Evolutionary conservation across 768 basidiomycete genomes (phyloP).

Genomic region (Sporobolomyces phaffii): DNA sequence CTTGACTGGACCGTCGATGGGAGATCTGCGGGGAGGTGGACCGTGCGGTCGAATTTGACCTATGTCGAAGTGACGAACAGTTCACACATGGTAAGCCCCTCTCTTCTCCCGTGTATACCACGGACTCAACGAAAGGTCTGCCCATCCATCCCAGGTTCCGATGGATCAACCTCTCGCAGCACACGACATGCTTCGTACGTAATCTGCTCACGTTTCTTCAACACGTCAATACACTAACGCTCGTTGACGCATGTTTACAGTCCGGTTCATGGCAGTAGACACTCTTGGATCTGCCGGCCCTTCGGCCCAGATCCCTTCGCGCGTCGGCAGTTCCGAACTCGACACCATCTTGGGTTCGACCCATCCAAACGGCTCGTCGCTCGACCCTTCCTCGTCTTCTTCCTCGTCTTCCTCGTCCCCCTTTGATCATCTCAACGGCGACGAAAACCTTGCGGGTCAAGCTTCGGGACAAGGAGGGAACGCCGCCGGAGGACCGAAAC

Average conservation of each 20-base stretch:
- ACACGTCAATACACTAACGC: not conserved
- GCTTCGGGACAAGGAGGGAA: not conserved
- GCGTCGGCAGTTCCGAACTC: conserved; percentile 51
- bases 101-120: not conserved
- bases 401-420: not conserved
- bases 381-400: not conserved
- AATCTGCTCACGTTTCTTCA: not conserved
- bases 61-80: conserved; percentile 90
- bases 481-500: not conserved
- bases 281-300: conserved; percentile 73
- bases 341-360: conserved; percentile 49
- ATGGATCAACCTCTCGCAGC: conserved; percentile 74
- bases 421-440: too few relatives aligned
- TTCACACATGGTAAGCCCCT: conserved; percentile 72
- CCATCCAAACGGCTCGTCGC: conserved; percentile 39
- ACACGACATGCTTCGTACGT: conserved; percentile 81
- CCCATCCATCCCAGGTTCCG: conserved; percentile 39
- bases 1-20: conserved; percentile 59
- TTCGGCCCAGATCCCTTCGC: conserved; percentile 71
- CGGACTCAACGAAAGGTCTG: not conserved
- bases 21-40: conserved; percentile 82
- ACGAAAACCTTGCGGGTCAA: too few relatives aligned
- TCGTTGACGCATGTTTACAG: not conserved
- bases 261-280: conserved; percentile 92
- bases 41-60: conserved; percentile 76